Percentiles rank a stretch among this genome's conserved stretches.
phyloP scores from a whole-genome alignment of 768 basidiomycete species.

The Auriscalpium vulgare region DNA sequence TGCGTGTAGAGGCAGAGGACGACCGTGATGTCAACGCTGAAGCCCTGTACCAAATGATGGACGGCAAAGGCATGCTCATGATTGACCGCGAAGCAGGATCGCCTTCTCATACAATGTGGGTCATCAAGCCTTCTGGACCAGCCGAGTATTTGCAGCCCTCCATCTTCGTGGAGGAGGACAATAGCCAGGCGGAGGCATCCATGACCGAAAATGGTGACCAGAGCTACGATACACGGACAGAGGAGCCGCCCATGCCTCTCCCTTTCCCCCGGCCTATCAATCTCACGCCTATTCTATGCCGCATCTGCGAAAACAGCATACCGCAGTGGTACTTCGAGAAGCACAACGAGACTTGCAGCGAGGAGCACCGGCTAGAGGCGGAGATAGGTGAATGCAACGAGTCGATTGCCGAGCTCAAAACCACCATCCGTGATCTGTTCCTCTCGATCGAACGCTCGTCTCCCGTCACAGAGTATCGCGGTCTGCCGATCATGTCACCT shows the following conservation, averaged over 20 bases:
- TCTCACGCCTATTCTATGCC: constrained; percentile 81
- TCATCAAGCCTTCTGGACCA: constrained; percentile 73
- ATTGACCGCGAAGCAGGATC: constrained; percentile 82
- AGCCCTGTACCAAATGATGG: constrained; percentile 76
- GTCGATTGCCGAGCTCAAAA: constrained; percentile 77
- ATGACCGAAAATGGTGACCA: constrained; percentile 6
- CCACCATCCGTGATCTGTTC: constrained; percentile 74
- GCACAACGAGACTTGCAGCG: constrained; percentile 98
- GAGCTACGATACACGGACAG: not conserved
- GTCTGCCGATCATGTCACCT: constrained; percentile 75
- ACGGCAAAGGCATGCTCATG: constrained; percentile 98
- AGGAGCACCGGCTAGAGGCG: constrained; percentile 92
- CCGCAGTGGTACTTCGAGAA: constrained; percentile 99
- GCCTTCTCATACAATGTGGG: constrained; percentile 98
- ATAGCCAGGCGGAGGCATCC: constrained; percentile 29
- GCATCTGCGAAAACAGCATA: constrained; percentile 94
- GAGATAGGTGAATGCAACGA: constrained; percentile 94
- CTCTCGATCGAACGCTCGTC: constrained; percentile 69
- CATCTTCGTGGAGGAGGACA: constrained; percentile 46
- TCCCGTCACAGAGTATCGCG: constrained; percentile 73
- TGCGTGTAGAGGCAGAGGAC: constrained; percentile 62
- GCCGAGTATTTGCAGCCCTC: constrained; percentile 63
- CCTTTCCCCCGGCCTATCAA: constrained; percentile 73
- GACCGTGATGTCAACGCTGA: constrained; percentile 42
- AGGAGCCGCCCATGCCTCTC: constrained; percentile 52